Conservation (phyloP, 257 asterid genomes). For the Solanum arcanum region DNA sequence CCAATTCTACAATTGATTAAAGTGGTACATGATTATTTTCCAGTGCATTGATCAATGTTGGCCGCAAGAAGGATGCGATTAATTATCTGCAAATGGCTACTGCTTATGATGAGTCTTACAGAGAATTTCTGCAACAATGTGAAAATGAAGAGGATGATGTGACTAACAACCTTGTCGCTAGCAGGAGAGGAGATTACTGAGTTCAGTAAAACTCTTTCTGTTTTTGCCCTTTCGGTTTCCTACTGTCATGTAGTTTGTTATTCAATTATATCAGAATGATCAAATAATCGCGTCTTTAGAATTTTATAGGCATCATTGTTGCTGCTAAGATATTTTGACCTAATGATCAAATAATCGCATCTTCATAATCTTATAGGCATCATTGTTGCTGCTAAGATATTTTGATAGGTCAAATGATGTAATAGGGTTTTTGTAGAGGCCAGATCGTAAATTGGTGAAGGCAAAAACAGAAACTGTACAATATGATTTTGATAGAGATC, state of each 20-base stretch:
- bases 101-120: slow-evolving; percentile 4
- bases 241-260: neutral
- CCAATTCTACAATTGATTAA: neutral
- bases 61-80: slow-evolving; percentile 1
- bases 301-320: neutral
- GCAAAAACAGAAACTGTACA: neutral
- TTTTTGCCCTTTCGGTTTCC: neutral
- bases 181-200: neutral
- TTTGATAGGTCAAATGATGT: neutral
- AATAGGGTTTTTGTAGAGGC: neutral
- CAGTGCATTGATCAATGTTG: slow-evolving; percentile 45
- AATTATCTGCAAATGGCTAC: neutral
- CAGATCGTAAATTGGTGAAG: neutral
- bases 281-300: neutral
- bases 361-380: neutral
- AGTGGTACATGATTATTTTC: neutral
- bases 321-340: neutral
- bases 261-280: neutral
- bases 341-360: neutral
- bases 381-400: neutral
- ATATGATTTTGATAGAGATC: neutral
- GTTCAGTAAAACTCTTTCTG: neutral
- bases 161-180: neutral
- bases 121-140: neutral
- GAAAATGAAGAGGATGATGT: neutral